Evolutionary conservation across 495 filamentous ascomycete species (phyloP), one percentile per base, ranked within the genome.

Genomic region (Amphirosellinia nigrospora): DNA sequence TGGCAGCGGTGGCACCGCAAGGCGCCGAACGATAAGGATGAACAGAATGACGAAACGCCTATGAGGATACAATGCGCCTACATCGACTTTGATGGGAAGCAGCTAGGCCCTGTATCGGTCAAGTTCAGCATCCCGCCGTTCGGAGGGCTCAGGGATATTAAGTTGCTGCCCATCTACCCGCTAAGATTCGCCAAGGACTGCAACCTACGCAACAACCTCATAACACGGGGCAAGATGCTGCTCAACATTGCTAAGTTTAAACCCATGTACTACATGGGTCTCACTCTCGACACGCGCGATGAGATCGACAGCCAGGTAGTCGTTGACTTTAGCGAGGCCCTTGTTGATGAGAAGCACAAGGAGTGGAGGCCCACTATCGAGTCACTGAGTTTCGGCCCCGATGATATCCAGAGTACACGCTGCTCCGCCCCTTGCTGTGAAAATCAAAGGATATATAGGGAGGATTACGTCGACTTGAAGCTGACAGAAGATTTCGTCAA

Each of bases 231-330:
- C 9, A 72, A 59, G 23, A 71, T 50, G 46, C 6, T 50, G 3
- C 21, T 50, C 48, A 10, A 52, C 23, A 28, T 52, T 28, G 48
- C 48, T 3, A 52, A 13, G 3, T 28, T 28, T 11, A 52, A 79
- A 38, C 80, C 79, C 30, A 77, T 81, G 76, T 60, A 80, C 26
- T 85, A 83, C 58, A 70, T 41, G 32, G 82, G 82, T 11, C 45
- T 73, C 0, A 80, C 77, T 6, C 26, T 80, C 21, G 69, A 71
- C 2, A 71, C 64, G 6, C 41, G 70, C 43, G 81, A 82, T n/a
- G 74, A 85, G 60, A 75, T 82, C 15, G 81, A 86, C 10, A 81
- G 84, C 52, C 77, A 83, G 58, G 81, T 84, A 9, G 76, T 86
- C 8, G 71, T 84, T 23, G 84, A 86, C 65, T 81, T 83, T 71